These are phyloP conservation scores for Debaryomycetaceae sp. DNA, from an alignment of 1,139 yeast species.

Conservation along the genomic window DNA sequence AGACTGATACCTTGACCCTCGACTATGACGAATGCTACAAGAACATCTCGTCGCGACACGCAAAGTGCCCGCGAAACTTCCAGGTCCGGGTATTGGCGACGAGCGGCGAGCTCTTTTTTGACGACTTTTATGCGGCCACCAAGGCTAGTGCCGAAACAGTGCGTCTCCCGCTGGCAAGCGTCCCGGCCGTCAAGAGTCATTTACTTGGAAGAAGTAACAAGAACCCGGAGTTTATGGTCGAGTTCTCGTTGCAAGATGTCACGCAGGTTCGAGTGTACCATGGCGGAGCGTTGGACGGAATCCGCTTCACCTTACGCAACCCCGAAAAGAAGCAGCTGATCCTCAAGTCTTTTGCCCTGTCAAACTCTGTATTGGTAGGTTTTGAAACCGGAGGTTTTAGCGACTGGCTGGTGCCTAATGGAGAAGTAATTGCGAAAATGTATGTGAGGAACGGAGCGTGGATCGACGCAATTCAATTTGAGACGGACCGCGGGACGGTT, in stretches of 20 bases:
- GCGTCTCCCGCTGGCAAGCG: conserved; percentile 18
- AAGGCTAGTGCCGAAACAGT: conserved; percentile 5
- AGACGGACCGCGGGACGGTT: conserved; percentile 37
- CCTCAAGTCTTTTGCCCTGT: background rate
- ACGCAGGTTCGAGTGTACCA: conserved; percentile 48
- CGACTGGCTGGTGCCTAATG: conserved; percentile 44
- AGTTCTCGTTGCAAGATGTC: conserved; percentile 22
- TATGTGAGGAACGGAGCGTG: conserved; percentile 70
- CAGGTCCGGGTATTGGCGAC: conserved; percentile 38
- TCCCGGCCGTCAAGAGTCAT: conserved; percentile 38
- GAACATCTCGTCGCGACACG: conserved; percentile 17
- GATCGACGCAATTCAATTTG: conserved; percentile 80
- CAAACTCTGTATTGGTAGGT: conserved; percentile 40
- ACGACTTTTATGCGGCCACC: conserved; percentile 18
- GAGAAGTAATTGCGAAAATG: conserved; percentile 52
- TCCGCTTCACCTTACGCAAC: conserved; percentile 18
- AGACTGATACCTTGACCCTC: conserved; percentile 40
- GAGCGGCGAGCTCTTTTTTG: conserved; percentile 26
- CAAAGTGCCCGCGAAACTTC: conserved; percentile 25
- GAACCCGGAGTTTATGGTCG: conserved; percentile 12
- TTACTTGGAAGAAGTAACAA: conserved; percentile 26
- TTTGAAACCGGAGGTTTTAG: conserved; percentile 45
- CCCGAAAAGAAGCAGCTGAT: conserved; percentile 3
- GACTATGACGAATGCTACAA: conserved; percentile 36
- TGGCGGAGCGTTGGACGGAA: conserved; percentile 75